Conservation (phyloP, 2,329 filamentous ascomycete genomes). For the Tympanopsis confertula region DNA sequence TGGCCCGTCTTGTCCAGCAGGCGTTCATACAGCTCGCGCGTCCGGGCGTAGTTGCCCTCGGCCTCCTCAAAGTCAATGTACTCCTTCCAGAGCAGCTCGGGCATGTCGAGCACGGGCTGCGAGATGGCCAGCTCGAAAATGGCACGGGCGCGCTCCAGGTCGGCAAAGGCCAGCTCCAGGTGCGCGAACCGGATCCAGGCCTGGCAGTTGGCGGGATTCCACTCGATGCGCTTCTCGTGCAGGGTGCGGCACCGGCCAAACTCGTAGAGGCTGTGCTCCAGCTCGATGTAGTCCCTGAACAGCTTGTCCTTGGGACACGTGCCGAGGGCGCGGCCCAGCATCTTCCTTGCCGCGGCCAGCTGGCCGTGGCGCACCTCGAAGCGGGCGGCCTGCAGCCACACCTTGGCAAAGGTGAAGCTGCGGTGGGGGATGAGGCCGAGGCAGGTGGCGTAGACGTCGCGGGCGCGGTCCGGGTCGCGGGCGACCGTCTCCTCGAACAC, state of each 20-base stretch:
- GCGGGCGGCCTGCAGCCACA: constrained; percentile 87
- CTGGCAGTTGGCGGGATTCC: constrained; percentile 79
- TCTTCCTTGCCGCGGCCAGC: constrained; percentile 71
- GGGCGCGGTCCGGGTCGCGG: constrained; percentile 65
- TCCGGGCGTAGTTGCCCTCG: constrained; percentile 77
- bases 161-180: constrained; percentile 80
- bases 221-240: constrained; percentile 88
- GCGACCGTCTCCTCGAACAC: constrained; percentile 85
- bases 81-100: constrained; percentile 90
- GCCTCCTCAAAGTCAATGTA: constrained; percentile 99
- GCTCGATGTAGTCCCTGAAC: constrained; percentile 84
- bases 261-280: constrained; percentile 88
- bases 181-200: constrained; percentile 96
- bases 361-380: constrained; percentile 86
- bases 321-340: constrained; percentile 78
- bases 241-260: constrained; percentile 82
- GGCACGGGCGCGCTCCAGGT: constrained; percentile 73
- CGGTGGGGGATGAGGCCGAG: constrained; percentile 84
- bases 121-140: constrained; percentile 85
- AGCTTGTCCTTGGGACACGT: constrained; percentile 93
- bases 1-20: constrained; percentile 91
- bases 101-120: constrained; percentile 85
- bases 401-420: constrained; percentile 91
- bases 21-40: constrained; percentile 75
- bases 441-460: constrained; percentile 84